phyloP scores from a whole-genome alignment of 345 rosid species.

The Citrus unshiu region DNA sequence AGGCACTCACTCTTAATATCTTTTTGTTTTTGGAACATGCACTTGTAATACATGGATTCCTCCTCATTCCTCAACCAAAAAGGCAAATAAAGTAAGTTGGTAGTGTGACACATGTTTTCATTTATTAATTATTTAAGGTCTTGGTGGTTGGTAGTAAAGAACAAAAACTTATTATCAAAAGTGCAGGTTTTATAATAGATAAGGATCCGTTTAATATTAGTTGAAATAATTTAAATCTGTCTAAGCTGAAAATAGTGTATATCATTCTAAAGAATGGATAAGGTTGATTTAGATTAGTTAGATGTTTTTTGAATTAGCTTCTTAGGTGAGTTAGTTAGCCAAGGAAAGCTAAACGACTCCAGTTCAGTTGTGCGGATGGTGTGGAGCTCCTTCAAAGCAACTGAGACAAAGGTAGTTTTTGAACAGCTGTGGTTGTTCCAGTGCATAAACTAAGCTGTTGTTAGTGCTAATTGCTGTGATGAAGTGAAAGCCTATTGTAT shows the following conservation, averaged over 20 bases:
- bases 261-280: neutral
- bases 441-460: neutral
- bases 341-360: neutral
- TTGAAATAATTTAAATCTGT: no score
- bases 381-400: neutral
- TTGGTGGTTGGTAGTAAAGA: no score
- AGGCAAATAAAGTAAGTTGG: neutral
- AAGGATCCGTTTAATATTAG: no score
- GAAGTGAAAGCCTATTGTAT: constrained; percentile 10
- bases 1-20: neutral
- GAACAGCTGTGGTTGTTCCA: neutral
- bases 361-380: neutral
- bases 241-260: no score
- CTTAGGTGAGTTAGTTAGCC: neutral
- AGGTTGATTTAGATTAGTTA: neutral
- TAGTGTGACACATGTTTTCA: no score
- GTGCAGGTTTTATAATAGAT: no score
- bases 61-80: neutral
- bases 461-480: neutral
- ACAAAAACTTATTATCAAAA: no score
- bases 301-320: neutral
- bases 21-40: neutral
- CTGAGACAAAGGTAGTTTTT: neutral
- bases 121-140: no score
- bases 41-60: neutral